Conservation (phyloP, 2,329 filamentous ascomycete genomes). For the Apiospora rasikravindrae region DNA sequence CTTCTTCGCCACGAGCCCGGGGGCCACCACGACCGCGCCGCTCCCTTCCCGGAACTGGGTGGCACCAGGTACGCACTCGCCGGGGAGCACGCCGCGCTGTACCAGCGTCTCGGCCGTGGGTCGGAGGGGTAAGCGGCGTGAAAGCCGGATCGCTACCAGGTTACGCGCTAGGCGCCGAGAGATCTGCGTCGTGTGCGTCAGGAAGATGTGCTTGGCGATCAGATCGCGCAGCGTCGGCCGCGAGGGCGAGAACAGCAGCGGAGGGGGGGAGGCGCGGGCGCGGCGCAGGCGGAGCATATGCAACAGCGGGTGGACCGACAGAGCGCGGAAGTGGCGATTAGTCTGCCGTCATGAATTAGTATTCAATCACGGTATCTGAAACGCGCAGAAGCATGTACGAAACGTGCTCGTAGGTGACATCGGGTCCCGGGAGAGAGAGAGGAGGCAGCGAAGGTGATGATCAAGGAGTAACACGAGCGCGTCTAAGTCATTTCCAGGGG, state of each 20-base stretch:
- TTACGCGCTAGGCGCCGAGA: conserved; percentile 68
- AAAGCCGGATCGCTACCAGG: conserved; percentile 69
- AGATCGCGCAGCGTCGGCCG: conserved; percentile 67
- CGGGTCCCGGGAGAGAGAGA: neutral
- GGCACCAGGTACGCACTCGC: conserved; percentile 59
- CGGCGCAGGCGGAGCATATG: conserved; percentile 66
- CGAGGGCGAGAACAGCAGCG: conserved; percentile 60
- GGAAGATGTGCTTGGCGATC: conserved; percentile 67
- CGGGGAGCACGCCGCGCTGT: conserved; percentile 66
- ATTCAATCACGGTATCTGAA: conserved; percentile 22
- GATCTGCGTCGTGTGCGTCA: conserved; percentile 68
- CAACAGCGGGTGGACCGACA: conserved; percentile 69
- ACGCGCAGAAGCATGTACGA: conserved; percentile 23
- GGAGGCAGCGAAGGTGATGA: neutral
- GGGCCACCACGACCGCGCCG: conserved; percentile 50
- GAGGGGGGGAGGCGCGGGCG: conserved; percentile 58
- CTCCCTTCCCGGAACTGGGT: neutral
- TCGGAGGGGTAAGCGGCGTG: conserved; percentile 63
- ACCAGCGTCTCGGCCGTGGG: conserved; percentile 66
- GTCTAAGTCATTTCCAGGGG: neutral
- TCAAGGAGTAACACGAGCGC: neutral
- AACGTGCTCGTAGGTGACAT: no score
- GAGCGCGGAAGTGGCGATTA: conserved; percentile 64
- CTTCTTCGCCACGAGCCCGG: conserved; percentile 65
- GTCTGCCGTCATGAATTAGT: conserved; percentile 47